Conservation (phyloP, 2,329 filamentous ascomycete genomes). For the Fusarium redolens region DNA sequence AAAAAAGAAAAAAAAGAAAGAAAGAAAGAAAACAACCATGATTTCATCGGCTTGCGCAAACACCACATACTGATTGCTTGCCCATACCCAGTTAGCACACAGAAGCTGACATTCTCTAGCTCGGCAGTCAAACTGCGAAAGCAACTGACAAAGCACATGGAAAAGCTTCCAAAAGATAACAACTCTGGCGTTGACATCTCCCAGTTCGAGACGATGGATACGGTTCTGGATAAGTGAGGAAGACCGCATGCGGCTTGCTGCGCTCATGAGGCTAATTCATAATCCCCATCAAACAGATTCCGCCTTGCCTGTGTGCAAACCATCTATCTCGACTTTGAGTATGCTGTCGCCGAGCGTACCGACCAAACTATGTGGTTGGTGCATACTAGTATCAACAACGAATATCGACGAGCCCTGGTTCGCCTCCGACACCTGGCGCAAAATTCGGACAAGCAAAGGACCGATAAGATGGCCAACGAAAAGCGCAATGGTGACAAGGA, state of each 20-base stretch:
- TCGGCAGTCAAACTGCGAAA: slow-evolving; percentile 58
- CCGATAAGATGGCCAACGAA: slow-evolving; percentile 39
- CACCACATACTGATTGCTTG: not conserved
- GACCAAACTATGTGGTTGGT: slow-evolving; percentile 82
- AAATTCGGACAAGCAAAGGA: slow-evolving; percentile 64
- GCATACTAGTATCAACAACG: slow-evolving; percentile 80
- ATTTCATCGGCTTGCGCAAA: slow-evolving; percentile 16
- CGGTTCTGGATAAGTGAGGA: slow-evolving; percentile 56
- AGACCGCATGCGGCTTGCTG: slow-evolving; percentile 10
- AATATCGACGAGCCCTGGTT: slow-evolving; percentile 77
- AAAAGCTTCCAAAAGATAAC: slow-evolving; percentile 54
- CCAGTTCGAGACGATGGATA: slow-evolving; percentile 58
- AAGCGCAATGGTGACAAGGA: slow-evolving; percentile 44
- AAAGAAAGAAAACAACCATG: not conserved
- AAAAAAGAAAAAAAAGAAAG: not conserved
- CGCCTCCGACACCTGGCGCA: slow-evolving; percentile 64
- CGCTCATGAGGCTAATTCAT: slow-evolving; percentile 23
- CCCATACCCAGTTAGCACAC: slow-evolving; percentile 23
- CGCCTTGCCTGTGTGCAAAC: slow-evolving; percentile 77
- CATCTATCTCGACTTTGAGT: slow-evolving; percentile 78
- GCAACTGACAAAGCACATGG: slow-evolving; percentile 56
- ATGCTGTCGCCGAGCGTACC: slow-evolving; percentile 70
- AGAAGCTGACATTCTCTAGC: slow-evolving; percentile 47
- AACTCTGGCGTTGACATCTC: slow-evolving; percentile 53
- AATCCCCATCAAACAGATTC: slow-evolving; percentile 60